Evolutionary conservation across 1,284 basidiomycete genomes (phyloP), one percentile per base, ranked within the genome.

Genomic region (Fistulinella cinereoalba): DNA sequence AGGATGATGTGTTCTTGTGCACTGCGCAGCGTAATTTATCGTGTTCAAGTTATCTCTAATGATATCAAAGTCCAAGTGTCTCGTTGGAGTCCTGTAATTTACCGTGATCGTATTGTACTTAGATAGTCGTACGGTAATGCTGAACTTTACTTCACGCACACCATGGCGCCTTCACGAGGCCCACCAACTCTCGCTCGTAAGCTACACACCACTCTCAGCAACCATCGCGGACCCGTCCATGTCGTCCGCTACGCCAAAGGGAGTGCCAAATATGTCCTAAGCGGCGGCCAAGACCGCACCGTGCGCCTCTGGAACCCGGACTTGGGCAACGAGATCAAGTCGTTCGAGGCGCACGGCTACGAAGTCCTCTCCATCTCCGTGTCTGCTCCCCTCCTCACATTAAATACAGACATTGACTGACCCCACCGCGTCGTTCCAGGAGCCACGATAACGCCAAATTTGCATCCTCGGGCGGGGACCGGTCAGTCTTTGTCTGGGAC

Each of bases 401-500:
- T 19, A 6, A 15, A 15, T 6, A 18, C 32, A 7, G 10, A 2
- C 19, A 9, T 12, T 12, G 15, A 19, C 43, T 45, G 16, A 46
- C n/a, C 13, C 8, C n/a, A 8, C 42, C 16, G 18, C n/a, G 23
- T 5, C 12, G 19, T 36, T 36, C 18, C 12, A 36, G 34, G 21
- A 36, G 34, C 13, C 34, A 36, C 34, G 19, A 36, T 21, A 36
- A 98, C 69, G 84, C 88, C 38, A 86, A 87, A 56, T 96, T 99
- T 59, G 95, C 88, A 1, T 94, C 90, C 3, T 92, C 88, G 22
- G 97, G 97, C 32, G 93, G 92, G 4, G 97, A 99, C 68, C 84
- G 91, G 54, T 84, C 84, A 37, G 87, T 97, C 0, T 95, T 94
- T 56, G 68, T 97, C 19, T 99, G 96, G 96, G 97, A 99, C 63